Evolutionary conservation across 371 early-diverging fungal genomes (phyloP).

Genomic region (Mucor piriformis): DNA sequence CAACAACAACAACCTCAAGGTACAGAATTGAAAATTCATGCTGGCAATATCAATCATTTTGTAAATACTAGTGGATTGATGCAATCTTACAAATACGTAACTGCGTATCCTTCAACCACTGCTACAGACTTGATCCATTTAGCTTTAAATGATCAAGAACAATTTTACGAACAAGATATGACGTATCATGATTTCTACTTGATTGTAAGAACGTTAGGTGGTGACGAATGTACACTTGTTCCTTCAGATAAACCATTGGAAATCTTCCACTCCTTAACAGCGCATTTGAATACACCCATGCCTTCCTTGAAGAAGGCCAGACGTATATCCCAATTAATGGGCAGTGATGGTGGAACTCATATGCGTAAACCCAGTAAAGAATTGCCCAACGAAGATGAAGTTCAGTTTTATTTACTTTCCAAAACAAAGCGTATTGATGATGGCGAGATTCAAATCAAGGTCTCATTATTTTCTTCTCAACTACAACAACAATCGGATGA

Average conservation of each 20-base stretch:
- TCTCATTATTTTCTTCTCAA: slow-evolving; percentile 32
- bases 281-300: slow-evolving; percentile 56
- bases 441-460: slow-evolving; percentile 46
- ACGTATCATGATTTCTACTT: slow-evolving; percentile 42
- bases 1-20: slow-evolving; percentile 7
- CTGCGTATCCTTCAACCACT: slow-evolving; percentile 51
- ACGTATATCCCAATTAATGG: slow-evolving; percentile 55
- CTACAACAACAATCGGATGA: slow-evolving; percentile 18
- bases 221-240: slow-evolving; percentile 41
- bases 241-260: slow-evolving; percentile 56
- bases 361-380: slow-evolving; percentile 41
- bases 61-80: slow-evolving; percentile 22
- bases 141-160: slow-evolving; percentile 31
- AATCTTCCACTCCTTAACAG: slow-evolving; percentile 56
- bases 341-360: slow-evolving; percentile 31
- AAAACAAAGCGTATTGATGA: slow-evolving; percentile 39
- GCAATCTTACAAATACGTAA: slow-evolving; percentile 28
- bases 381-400: slow-evolving; percentile 19
- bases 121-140: slow-evolving; percentile 53
- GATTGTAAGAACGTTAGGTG: slow-evolving; percentile 46
- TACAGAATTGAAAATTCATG: slow-evolving; percentile 33
- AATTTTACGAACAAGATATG: slow-evolving; percentile 28
- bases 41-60: slow-evolving; percentile 51
- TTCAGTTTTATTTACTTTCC: slow-evolving; percentile 46
- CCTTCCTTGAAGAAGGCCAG: slow-evolving; percentile 50